Conservation (phyloP, 495 filamentous ascomycete species). For the Penicillium mononematosum region DNA sequence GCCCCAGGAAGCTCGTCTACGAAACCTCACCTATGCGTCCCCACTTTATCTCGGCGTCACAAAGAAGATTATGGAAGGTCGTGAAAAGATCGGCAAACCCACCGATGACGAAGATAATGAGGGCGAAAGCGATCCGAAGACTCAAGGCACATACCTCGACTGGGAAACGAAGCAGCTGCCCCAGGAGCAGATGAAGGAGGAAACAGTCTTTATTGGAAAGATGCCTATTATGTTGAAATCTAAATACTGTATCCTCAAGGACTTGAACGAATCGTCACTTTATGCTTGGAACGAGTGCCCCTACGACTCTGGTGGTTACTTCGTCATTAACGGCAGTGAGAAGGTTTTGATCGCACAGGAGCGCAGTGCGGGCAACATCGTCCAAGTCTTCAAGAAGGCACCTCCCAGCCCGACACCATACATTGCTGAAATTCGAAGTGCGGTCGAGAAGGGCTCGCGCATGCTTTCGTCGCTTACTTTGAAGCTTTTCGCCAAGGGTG, state of each 20-base stretch:
- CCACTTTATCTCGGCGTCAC: constrained; percentile 84
- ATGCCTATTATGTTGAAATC: constrained; percentile 97
- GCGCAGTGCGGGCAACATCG: constrained; percentile 94
- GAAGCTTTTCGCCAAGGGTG: constrained; percentile 82
- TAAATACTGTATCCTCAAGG: constrained; percentile 83
- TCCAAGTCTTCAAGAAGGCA: constrained; percentile 98
- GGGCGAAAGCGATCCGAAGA: constrained; percentile 43
- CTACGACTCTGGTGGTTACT: constrained; percentile 97
- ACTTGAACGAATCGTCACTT: constrained; percentile 73
- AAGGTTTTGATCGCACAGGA: constrained; percentile 99
- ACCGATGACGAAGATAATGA: constrained; percentile 52
- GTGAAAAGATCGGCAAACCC: constrained; percentile 63
- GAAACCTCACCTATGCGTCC: constrained; percentile 92
- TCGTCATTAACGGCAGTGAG: constrained; percentile 99
- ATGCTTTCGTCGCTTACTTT: constrained; percentile 87
- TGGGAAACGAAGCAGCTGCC: constrained; percentile 55
- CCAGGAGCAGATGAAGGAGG: constrained; percentile 62
- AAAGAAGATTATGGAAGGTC: constrained; percentile 74
- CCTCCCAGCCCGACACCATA: constrained; percentile 83
- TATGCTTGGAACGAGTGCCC: constrained; percentile 92
- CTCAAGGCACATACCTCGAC: constrained; percentile 45
- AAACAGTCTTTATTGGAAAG: constrained; percentile 82
- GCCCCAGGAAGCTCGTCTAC: constrained; percentile 88
- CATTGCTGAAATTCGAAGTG: constrained; percentile 92
- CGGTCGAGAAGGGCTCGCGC: constrained; percentile 91